A percentile compares a stretch with the other conserved stretches of the same genome.
Evolutionary conservation across 2,329 filamentous ascomycete genomes (phyloP).

Genomic region (Colletotrichum sp.): DNA sequence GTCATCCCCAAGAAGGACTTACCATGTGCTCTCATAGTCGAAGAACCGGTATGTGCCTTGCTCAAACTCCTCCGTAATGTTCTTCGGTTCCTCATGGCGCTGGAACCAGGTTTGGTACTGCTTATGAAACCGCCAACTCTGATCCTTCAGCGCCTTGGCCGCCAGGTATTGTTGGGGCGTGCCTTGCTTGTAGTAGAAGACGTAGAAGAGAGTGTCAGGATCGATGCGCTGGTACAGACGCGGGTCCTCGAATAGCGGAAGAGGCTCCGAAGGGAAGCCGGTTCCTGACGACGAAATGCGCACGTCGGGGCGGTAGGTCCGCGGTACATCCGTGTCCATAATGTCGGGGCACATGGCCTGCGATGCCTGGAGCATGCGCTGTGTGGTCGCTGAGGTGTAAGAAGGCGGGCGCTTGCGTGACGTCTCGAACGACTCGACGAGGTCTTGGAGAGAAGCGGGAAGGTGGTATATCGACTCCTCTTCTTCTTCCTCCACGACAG

Average conservation of each 20-base stretch:
- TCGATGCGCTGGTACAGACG: conserved; percentile 88
- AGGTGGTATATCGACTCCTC: conserved; percentile 93
- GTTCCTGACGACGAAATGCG: conserved; percentile 76
- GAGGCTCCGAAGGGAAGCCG: conserved; percentile 92
- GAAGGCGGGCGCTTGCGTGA: conserved; percentile 74
- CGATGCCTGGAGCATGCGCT: conserved; percentile 78
- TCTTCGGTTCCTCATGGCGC: conserved; percentile 96
- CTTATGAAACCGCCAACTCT: conserved; percentile 99
- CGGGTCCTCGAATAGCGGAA: conserved; percentile 90
- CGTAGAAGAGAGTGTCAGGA: conserved; percentile 95
- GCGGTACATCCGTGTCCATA: conserved; percentile 80
- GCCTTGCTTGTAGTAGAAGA: conserved; percentile 98
- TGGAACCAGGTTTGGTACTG: conserved; percentile 99
- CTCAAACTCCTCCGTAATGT: conserved; percentile 97
- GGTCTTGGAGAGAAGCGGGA: conserved; percentile 84
- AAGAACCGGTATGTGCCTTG: conserved; percentile 99
- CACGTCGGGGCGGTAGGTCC: conserved; percentile 83
- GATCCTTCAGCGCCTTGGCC: conserved; percentile 95
- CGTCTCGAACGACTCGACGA: conserved; percentile 88
- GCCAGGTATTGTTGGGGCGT: conserved; percentile 95
- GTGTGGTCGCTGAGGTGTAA: conserved; percentile 67
- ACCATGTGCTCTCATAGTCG: conserved; percentile 99
- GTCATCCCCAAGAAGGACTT: conserved; percentile 39
- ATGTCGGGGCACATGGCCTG: conserved; percentile 76
- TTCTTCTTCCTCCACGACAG: conserved; percentile 52